Conservation (phyloP, 2,329 filamentous ascomycete species). For the Pezicula rhizophila region DNA sequence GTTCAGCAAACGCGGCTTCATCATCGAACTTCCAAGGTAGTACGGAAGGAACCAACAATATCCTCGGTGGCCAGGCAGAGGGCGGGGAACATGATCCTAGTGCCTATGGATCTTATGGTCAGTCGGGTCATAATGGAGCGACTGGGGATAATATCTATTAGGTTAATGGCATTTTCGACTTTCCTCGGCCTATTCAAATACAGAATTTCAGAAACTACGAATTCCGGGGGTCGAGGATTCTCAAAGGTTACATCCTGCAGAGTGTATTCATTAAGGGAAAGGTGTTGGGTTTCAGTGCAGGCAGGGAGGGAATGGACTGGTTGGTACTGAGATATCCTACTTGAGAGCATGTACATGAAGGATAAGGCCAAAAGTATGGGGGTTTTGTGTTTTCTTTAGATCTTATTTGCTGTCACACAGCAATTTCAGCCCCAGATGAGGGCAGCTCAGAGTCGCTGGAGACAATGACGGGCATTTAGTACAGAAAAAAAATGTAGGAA, state of each 20-base stretch:
- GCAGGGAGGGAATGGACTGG: conserved; percentile 10
- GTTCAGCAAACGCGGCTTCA: conserved; percentile 23
- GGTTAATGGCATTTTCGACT: background rate
- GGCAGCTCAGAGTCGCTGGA: conserved; percentile 13
- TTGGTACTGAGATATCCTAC: conserved; percentile 13
- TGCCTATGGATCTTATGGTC: conserved; percentile 36
- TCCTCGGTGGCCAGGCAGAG: conserved; percentile 26
- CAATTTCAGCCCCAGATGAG: conserved; percentile 12
- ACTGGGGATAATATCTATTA: conserved; percentile 23
- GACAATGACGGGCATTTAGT: conserved; percentile 14
- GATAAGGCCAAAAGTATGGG: conserved; percentile 22
- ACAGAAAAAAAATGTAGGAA: conserved; percentile 23
- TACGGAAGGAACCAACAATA: conserved; percentile 27
- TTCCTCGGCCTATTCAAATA: too few species aligned
- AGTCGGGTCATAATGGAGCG: conserved; percentile 53
- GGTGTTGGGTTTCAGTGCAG: conserved; percentile 9
- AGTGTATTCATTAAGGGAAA: conserved; percentile 24
- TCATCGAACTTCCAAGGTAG: conserved; percentile 23
- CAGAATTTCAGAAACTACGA: too few species aligned
- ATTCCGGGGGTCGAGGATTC: background rate
- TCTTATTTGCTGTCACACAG: conserved; percentile 21
- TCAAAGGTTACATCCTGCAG: conserved; percentile 14
- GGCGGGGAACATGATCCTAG: conserved; percentile 27
- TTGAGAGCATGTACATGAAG: conserved; percentile 22
- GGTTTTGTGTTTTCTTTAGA: conserved; percentile 23